Evolutionary conservation across 805 yeast species (phyloP).

Genomic region (Priceomyces fermenticarens): DNA sequence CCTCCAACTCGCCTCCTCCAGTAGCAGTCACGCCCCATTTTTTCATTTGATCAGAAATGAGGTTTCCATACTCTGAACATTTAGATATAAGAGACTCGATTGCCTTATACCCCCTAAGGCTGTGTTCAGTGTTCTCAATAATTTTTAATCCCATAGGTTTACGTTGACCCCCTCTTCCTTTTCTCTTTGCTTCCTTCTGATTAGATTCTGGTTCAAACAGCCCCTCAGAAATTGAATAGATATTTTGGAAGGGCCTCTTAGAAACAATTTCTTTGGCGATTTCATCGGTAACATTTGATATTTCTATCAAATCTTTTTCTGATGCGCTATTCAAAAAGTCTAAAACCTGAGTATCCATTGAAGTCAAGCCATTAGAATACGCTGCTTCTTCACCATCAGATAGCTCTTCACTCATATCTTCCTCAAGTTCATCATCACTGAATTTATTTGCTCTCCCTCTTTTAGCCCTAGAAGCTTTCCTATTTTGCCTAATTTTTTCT

Average conservation of each 20-base stretch:
- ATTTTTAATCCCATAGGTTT: constrained; percentile 68
- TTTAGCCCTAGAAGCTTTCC: constrained; percentile 15
- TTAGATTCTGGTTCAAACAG: constrained; percentile 42
- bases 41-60: constrained; percentile 67
- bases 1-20: constrained; percentile 66
- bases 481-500: constrained; percentile 35
- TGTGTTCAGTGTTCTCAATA: constrained; percentile 64
- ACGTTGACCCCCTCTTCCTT: constrained; percentile 42
- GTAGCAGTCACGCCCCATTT: constrained; percentile 86
- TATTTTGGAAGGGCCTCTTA: constrained; percentile 64
- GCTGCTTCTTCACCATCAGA: constrained; percentile 42
- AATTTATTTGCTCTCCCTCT: constrained; percentile 4
- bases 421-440: constrained; percentile 35
- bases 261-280: constrained; percentile 63
- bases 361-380: constrained; percentile 35
- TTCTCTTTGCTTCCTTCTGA: constrained; percentile 15
- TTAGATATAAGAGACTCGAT: constrained; percentile 86
- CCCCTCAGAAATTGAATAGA: constrained; percentile 57
- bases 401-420: constrained; percentile 46
- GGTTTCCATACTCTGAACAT: constrained; percentile 74
- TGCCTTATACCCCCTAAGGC: constrained; percentile 86
- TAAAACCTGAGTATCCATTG: constrained; percentile 64
- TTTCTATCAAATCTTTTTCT: constrained; percentile 72
- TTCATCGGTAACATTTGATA: constrained; percentile 65
- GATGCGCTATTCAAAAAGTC: constrained; percentile 79